Conservation (phyloP, 352 stramenopile genomes). For the Phytophthora ohioensis region DNA sequence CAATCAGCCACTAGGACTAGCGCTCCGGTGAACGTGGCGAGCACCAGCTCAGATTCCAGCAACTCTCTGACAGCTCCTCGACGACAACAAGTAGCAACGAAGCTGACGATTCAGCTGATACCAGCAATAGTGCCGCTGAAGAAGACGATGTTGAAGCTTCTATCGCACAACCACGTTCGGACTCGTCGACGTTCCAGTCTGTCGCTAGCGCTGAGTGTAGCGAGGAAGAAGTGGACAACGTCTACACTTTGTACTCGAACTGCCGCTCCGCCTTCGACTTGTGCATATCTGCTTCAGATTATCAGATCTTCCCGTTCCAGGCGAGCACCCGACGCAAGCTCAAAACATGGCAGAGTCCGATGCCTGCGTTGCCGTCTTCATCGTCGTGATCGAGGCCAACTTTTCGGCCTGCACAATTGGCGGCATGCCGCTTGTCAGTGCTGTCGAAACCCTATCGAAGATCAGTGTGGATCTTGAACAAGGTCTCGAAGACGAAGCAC, state of each 20-base stretch:
- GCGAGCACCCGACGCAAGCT: conserved; percentile 49
- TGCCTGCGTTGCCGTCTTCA: conserved; percentile 66
- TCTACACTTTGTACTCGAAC: conserved; percentile 66
- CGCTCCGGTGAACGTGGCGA: background rate
- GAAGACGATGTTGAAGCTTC: conserved; percentile 15
- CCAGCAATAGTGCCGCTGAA: background rate
- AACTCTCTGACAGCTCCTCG: conserved; percentile 1
- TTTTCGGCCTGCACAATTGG: conserved; percentile 62
- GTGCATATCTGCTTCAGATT: conserved; percentile 59
- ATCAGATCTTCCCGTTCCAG: conserved; percentile 72
- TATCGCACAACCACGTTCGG: conserved; percentile 47
- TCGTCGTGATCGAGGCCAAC: conserved; percentile 56
- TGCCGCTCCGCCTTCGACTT: conserved; percentile 65
- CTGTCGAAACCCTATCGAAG: conserved; percentile 67
- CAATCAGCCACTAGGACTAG: conserved; percentile 4
- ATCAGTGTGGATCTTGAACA: conserved; percentile 56
- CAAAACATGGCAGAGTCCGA: conserved; percentile 61
- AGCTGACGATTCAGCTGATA: background rate
- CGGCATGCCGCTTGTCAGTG: conserved; percentile 57
- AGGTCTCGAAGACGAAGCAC: conserved; percentile 22
- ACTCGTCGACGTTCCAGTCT: conserved; percentile 57
- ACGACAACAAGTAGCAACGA: conserved; percentile 2
- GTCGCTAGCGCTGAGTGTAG: conserved; percentile 53
- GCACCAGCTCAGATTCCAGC: conserved; percentile 1
- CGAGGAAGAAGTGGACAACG: conserved; percentile 47